phyloP scores from a whole-genome alignment of 305 asterid genomes.

The Rubia tinctorum region DNA sequence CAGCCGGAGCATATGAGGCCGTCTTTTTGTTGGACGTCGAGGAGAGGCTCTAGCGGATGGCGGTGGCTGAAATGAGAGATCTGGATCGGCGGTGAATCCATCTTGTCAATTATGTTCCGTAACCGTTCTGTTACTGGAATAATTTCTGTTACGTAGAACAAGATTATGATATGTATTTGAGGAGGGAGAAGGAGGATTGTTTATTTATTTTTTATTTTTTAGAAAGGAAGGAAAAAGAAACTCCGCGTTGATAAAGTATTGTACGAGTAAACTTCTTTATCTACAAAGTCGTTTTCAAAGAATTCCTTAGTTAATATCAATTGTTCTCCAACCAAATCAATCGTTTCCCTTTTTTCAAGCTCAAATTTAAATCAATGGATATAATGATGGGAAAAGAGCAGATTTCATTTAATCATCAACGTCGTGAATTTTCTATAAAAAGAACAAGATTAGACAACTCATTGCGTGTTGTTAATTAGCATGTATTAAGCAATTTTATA shows the following conservation, averaged over 20 bases:
- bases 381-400: not conserved
- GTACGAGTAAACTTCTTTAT: no score
- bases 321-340: no score
- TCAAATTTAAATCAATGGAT: not conserved
- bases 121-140: not conserved
- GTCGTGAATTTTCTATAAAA: no score
- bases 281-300: not conserved
- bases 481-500: no score
- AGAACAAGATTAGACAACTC: no score
- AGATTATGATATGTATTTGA: not conserved
- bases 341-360: no score
- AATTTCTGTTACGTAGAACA: not conserved
- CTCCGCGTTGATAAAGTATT: not conserved
- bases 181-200: not conserved
- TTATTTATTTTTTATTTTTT: not conserved
- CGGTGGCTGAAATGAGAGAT: constrained; percentile 57
- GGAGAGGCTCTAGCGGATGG: constrained; percentile 36
- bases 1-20: constrained; percentile 51
- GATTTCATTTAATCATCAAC: not conserved
- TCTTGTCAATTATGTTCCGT: not conserved
- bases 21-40: constrained; percentile 31
- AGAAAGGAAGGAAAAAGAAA: no score
- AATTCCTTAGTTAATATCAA: no score
- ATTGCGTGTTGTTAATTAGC: no score
- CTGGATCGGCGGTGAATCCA: constrained; percentile 5